Percentiles rank a stretch among this genome's conserved stretches.
These are phyloP conservation scores for Phoenix dactylifera DNA, from an alignment of 176 grass and related monocot species.

Conservation along the genomic window DNA sequence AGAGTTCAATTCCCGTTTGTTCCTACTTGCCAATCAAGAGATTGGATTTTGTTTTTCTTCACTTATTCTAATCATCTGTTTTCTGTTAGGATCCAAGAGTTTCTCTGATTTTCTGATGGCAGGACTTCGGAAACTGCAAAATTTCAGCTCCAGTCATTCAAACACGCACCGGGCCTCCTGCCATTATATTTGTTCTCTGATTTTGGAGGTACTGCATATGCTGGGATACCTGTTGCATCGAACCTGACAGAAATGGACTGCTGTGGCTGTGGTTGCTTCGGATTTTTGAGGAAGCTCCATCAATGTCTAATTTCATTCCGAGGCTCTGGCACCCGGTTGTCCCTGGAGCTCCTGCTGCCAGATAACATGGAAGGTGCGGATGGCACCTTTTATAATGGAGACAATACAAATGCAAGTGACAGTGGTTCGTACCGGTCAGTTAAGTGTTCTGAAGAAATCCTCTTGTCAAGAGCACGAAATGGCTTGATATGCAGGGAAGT, in stretches of 20 bases:
- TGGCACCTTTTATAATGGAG: conserved; percentile 13
- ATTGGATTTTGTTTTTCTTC: too few relatives aligned
- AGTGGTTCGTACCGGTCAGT: conserved; percentile 8
- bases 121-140: too few relatives aligned
- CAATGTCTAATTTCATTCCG: conserved; percentile 1
- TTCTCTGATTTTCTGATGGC: too few relatives aligned
- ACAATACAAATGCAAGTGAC: conserved; percentile 19
- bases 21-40: too few relatives aligned
- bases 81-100: too few relatives aligned
- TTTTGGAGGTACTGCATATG: too few relatives aligned
- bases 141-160: too few relatives aligned
- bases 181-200: too few relatives aligned
- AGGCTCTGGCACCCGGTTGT: conserved; percentile 16
- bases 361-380: conserved; percentile 24
- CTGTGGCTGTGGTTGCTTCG: conserved; percentile 74
- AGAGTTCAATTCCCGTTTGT: too few relatives aligned
- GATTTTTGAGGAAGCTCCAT: conserved; percentile 49
- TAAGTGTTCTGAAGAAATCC: conserved; percentile 59
- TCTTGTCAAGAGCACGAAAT: conserved; percentile 33
- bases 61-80: too few relatives aligned
- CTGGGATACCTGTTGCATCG: conserved; percentile 1
- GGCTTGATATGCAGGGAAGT: conserved; percentile 59
- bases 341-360: conserved; percentile 27
- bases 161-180: too few relatives aligned
- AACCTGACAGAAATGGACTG: conserved; percentile 48